Evolutionary conservation across 352 stramenopile genomes (phyloP), one percentile per base, ranked within the genome.

Genomic region (Pythium grandisporangium): DNA sequence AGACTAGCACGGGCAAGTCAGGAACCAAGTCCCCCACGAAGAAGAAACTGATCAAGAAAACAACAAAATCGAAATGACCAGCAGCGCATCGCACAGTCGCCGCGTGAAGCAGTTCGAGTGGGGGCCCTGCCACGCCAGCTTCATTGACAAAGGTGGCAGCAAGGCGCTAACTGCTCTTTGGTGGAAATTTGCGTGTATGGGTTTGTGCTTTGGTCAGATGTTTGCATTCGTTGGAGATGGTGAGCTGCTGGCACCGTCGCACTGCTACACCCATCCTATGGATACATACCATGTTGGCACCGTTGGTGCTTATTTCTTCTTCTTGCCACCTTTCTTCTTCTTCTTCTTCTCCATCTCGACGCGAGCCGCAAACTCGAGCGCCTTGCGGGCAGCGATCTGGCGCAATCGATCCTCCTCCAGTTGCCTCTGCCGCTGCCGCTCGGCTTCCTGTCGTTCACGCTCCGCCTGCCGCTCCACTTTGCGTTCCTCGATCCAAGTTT

Each of bases 281-380:
- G n/a, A n/a, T n/a, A n/a, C n/a, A n/a, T n/a, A n/a, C n/a, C 12
- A n/a, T 14, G 5, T 38, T 26, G 21, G 20, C 37, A 55, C 51
- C 21, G 52, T 56, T 30, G 2, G 21, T 59, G 49, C 46, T 63
- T 38, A 48, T 40, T 82, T 74, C 55, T 80, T 82, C 26, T 45
- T 56, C 6, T 48, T 46, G 23, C 55, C 58, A 21, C 72, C 74
- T 40, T 88, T 89, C 40, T 78, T 84, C 59, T 84, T 84, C 45
- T 86, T 85, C 58, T 85, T 87, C 61, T 84, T 84, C 30, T 90
- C 76, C 44, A 90, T 63, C 53, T 90, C 76, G 4, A 62, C 56
- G 32, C 70, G 65, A n/a, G 71, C 77, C 4, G 72, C 66, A 30
- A 82, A 84, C 46, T 87, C 77, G 41, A 66, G 65, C 17, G 74